Conservation (phyloP, 2,329 filamentous ascomycete genomes). For the Dothideomycetes sp. region DNA sequence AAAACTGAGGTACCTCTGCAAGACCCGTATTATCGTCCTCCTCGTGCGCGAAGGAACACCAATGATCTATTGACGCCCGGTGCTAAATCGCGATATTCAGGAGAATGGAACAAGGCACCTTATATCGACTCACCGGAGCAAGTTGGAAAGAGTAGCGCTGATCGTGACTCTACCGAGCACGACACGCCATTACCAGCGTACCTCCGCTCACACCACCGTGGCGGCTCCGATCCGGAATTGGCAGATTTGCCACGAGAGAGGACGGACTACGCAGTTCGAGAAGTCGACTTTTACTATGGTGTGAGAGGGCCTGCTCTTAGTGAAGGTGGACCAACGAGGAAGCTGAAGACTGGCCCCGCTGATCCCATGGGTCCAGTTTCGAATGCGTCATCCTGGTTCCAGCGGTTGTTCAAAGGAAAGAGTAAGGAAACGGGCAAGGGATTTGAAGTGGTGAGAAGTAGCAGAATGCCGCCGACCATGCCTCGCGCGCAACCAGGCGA, state of each 20-base stretch:
- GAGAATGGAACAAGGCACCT: constrained; percentile 34
- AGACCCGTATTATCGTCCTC: constrained; percentile 84
- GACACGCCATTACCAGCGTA: constrained; percentile 43
- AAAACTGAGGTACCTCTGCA: constrained; percentile 21
- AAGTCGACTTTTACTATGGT: constrained; percentile 95
- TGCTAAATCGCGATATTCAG: constrained; percentile 28
- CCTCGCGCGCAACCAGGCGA: constrained; percentile 44
- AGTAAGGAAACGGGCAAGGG: constrained; percentile 92
- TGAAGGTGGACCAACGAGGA: constrained; percentile 61
- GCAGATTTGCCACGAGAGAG: constrained; percentile 42
- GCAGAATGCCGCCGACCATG: constrained; percentile 65
- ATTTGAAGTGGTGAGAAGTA: constrained; percentile 89
- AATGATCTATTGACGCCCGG: constrained; percentile 36
- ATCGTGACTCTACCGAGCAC: constrained; percentile 22
- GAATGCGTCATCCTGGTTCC: constrained; percentile 83
- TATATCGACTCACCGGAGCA: constrained; percentile 33
- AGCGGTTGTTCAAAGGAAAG: constrained; percentile 67
- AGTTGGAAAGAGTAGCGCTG: constrained; percentile 21
- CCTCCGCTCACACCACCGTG: constrained; percentile 33
- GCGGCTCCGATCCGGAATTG: constrained; percentile 43
- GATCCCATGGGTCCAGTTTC: constrained; percentile 88
- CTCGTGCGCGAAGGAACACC: constrained; percentile 57
- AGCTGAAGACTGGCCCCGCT: constrained; percentile 83
- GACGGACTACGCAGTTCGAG: constrained; percentile 83
- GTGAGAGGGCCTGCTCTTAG: constrained; percentile 80